A percentile compares a stretch with the other conserved stretches of the same genome.
These are phyloP conservation scores for Aspergillus sp. DNA, from an alignment of 2,329 filamentous ascomycete species.

Conservation along the genomic window DNA sequence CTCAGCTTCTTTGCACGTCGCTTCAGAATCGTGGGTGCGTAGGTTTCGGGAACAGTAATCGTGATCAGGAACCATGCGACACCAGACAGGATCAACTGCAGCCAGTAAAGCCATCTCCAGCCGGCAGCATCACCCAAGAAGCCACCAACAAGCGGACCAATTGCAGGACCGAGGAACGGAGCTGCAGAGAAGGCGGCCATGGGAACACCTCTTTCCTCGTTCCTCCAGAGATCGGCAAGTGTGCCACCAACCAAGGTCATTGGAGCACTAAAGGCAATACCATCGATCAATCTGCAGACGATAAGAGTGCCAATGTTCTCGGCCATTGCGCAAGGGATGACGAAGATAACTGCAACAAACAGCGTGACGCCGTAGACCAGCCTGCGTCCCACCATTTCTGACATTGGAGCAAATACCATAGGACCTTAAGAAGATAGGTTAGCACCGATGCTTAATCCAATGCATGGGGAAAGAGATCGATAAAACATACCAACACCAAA, in stretches of 20 bases:
- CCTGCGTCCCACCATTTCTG: conserved; percentile 65
- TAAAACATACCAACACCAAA: conserved; percentile 60
- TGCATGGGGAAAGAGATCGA: neutral
- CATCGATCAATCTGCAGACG: conserved; percentile 69
- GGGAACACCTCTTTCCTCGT: conserved; percentile 75
- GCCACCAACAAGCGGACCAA: conserved; percentile 69
- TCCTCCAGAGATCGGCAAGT: conserved; percentile 74
- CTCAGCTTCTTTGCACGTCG: conserved; percentile 65
- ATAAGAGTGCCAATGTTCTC: conserved; percentile 70
- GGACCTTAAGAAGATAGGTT: conserved; percentile 45
- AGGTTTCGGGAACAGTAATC: conserved; percentile 87
- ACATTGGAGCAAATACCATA: conserved; percentile 71
- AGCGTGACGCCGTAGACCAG: conserved; percentile 66
- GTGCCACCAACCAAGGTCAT: conserved; percentile 83
- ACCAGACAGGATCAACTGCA: conserved; percentile 69
- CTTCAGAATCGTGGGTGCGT: conserved; percentile 70
- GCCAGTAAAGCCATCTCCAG: conserved; percentile 84
- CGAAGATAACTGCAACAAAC: conserved; percentile 65
- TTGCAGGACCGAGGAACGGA: conserved; percentile 74
- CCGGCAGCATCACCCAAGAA: conserved; percentile 63
- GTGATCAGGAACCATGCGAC: conserved; percentile 68
- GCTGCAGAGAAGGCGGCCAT: conserved; percentile 82
- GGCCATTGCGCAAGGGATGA: conserved; percentile 71
- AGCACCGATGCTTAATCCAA: conserved; percentile 4
- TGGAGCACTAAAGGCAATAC: conserved; percentile 76